Conservation (phyloP, 306 rosid species). For the Cicer judaicum region DNA sequence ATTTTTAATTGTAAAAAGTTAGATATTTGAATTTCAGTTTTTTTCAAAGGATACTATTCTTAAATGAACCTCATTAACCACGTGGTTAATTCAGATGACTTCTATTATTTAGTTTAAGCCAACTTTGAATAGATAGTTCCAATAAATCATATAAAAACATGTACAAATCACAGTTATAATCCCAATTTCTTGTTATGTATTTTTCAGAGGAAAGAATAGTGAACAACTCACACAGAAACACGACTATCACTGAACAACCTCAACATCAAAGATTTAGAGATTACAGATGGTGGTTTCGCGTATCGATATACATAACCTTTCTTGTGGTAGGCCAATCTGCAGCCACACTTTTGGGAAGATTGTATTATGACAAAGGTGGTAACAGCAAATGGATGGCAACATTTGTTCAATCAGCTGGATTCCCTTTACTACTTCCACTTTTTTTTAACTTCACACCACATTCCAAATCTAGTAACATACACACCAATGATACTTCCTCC, state of each 20-base stretch:
- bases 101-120: neutral
- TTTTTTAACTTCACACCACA: conserved; percentile 39
- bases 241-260: conserved; percentile 22
- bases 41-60: too few relatives aligned
- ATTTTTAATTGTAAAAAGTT: neutral
- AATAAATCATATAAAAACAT: neutral
- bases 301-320: conserved; percentile 52
- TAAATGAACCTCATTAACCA: too few relatives aligned
- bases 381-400: conserved; percentile 79
- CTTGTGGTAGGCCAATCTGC: conserved; percentile 60
- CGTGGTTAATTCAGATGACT: neutral
- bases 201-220: conserved; percentile 44
- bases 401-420: conserved; percentile 72
- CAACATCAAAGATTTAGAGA: conserved; percentile 30
- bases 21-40: neutral
- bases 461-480: conserved; percentile 15
- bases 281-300: conserved; percentile 61
- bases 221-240: conserved; percentile 22
- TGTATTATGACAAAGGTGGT: conserved; percentile 71
- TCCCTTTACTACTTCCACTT: conserved; percentile 64
- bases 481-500: conserved; percentile 25
- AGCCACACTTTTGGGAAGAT: conserved; percentile 61
- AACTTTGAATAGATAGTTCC: neutral
- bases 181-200: neutral
- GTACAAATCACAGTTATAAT: neutral